phyloP scores from a whole-genome alignment of 163 green algal species.

The Prototheca stagnorum region DNA sequence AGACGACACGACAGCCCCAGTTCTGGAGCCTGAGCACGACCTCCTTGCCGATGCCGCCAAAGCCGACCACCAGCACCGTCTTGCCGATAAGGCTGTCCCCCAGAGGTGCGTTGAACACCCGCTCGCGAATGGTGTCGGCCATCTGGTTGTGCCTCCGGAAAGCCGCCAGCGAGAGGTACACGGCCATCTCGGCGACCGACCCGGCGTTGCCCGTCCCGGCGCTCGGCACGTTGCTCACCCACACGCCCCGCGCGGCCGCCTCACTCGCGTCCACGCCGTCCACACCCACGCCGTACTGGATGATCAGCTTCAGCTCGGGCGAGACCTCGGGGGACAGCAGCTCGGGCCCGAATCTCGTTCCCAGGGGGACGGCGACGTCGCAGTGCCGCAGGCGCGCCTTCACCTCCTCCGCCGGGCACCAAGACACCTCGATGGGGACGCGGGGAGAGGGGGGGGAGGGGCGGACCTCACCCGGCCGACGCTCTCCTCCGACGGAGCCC shows the following conservation, averaged over 20 bases:
- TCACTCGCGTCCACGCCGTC: constrained; percentile 34
- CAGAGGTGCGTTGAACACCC: constrained; percentile 24
- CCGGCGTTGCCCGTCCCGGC: constrained; percentile 38
- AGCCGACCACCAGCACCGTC: constrained; percentile 33
- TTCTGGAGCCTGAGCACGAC: constrained; percentile 11
- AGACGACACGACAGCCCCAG: background rate
- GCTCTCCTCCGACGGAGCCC: too few species aligned
- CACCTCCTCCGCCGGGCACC: background rate
- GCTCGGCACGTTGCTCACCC: constrained; percentile 44
- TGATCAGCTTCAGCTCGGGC: constrained; percentile 33
- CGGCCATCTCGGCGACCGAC: constrained; percentile 45
- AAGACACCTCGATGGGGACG: background rate
- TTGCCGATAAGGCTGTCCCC: constrained; percentile 31
- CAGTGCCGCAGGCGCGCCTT: constrained; percentile 6
- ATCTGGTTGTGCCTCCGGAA: constrained; percentile 26
- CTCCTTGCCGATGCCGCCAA: constrained; percentile 40
- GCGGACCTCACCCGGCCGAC: too few species aligned
- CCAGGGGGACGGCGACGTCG: constrained; percentile 29
- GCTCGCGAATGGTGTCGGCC: constrained; percentile 5
- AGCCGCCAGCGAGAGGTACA: constrained; percentile 40
- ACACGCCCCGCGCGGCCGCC: constrained; percentile 30
- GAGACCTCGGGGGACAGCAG: constrained; percentile 21
- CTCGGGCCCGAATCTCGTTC: constrained; percentile 3
- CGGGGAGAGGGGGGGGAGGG: too few species aligned
- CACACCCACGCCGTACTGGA: constrained; percentile 56